Percentiles rank a stretch among this genome's conserved stretches.
These are phyloP conservation scores for Silene coronaria DNA, from an alignment of 179 eudicot species.

Conservation along the genomic window DNA sequence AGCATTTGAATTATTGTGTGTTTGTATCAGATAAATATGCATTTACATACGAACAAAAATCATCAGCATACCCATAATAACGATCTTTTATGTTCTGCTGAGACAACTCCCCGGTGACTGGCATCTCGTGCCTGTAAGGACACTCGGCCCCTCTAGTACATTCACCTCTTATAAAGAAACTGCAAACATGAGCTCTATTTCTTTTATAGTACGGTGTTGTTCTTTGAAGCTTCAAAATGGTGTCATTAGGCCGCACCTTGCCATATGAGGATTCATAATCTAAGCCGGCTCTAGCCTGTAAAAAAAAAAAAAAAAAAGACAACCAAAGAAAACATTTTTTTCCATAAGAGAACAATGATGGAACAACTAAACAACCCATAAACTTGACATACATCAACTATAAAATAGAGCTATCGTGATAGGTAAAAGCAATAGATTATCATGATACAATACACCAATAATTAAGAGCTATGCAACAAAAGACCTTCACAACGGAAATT, in stretches of 20 bases:
- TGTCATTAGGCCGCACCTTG: conserved; percentile 72
- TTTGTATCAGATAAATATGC: too few species aligned
- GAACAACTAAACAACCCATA: background rate
- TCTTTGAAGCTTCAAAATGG: conserved; percentile 87
- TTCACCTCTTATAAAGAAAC: conserved; percentile 85
- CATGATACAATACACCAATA: background rate
- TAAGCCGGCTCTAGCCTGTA: conserved; percentile 87
- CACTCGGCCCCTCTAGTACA: conserved; percentile 99
- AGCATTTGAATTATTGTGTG: too few species aligned
- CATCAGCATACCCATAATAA: conserved; percentile 76
- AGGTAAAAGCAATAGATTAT: background rate
- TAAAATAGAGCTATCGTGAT: background rate
- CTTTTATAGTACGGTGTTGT: conserved; percentile 96
- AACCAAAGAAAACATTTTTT: background rate
- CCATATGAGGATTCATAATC: conserved; percentile 93
- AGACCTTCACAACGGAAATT: background rate
- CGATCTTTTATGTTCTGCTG: conserved; percentile 98
- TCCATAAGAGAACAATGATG: background rate
- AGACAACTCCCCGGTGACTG: conserved; percentile 82
- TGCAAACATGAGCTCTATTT: conserved; percentile 93
- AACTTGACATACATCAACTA: background rate
- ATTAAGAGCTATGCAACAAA: background rate
- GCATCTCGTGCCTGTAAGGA: conserved; percentile 98
- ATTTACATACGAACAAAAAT: too few species aligned
- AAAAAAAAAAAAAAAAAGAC: background rate